phyloP scores from a whole-genome alignment of 176 grass and related monocot species.

The bread wheat (Triticum aestivum) region DNA sequence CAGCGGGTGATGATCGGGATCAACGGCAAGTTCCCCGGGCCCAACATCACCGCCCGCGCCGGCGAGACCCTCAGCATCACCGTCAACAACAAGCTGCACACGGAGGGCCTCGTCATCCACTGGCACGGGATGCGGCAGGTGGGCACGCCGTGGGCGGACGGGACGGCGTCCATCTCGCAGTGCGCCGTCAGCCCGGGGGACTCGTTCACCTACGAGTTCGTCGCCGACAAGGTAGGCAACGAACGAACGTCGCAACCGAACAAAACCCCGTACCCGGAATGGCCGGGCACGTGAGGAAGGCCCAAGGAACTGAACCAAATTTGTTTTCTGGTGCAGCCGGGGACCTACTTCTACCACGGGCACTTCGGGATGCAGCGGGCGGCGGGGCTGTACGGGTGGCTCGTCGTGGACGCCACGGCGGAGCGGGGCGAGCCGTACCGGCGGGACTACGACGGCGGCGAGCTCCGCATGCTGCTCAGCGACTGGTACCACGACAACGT shows the following conservation, averaged over 20 bases:
- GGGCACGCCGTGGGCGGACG: slow-evolving; percentile 31
- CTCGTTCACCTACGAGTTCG: slow-evolving; percentile 15
- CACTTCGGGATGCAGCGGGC: slow-evolving; percentile 92
- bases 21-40: slow-evolving; percentile 31
- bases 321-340: slow-evolving; percentile 18
- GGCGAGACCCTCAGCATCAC: background rate
- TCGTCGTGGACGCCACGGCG: slow-evolving; percentile 51
- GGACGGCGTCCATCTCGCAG: slow-evolving; percentile 31
- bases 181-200: slow-evolving; percentile 6
- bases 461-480: slow-evolving; percentile 68
- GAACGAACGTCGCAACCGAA: too few species aligned
- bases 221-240: slow-evolving; percentile 15
- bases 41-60: slow-evolving; percentile 7
- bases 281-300: background rate
- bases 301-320: background rate
- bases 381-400: slow-evolving; percentile 72
- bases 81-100: slow-evolving; percentile 32
- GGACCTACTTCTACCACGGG: slow-evolving; percentile 86
- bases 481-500: slow-evolving; percentile 87
- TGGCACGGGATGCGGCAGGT: slow-evolving; percentile 42
- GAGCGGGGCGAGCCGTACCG: slow-evolving; percentile 50
- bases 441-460: slow-evolving; percentile 56
- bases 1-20: slow-evolving; percentile 39
- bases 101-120: slow-evolving; percentile 36
- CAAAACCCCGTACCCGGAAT: background rate